Percentiles rank a stretch among this genome's conserved stretches.
These are phyloP conservation scores for Sphaerulina musiva DNA, from an alignment of 2,329 filamentous ascomycete species.

Conservation along the genomic window DNA sequence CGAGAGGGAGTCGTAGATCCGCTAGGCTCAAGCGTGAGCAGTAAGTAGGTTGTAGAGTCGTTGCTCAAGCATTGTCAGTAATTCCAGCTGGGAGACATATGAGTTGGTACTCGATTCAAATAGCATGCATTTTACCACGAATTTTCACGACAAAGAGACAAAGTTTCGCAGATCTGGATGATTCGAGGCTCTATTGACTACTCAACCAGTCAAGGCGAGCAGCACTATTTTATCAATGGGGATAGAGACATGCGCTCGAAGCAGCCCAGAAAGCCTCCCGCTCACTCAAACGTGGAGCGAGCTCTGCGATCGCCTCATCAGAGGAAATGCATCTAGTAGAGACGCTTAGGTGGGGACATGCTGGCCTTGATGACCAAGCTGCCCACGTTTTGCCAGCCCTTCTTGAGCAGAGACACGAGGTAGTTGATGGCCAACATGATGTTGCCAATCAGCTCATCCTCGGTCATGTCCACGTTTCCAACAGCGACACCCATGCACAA, in stretches of 20 bases:
- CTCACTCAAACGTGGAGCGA: background rate
- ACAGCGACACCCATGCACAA: conserved; percentile 99
- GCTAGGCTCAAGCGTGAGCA: too few species aligned
- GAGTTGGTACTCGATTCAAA: too few species aligned
- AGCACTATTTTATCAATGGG: conserved; percentile 16
- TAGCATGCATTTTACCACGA: too few species aligned
- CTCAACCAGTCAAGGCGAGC: conserved; percentile 32
- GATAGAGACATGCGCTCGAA: conserved; percentile 23
- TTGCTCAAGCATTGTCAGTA: too few species aligned
- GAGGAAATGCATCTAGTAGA: conserved; percentile 63
- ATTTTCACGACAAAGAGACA: background rate
- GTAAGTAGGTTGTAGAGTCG: too few species aligned
- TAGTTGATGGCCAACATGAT: conserved; percentile 99
- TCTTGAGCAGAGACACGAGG: conserved; percentile 98
- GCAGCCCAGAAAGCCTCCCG: conserved; percentile 20
- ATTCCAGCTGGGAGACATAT: too few species aligned
- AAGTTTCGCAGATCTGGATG: conserved; percentile 16
- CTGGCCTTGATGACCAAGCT: conserved; percentile 99
- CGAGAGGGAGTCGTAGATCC: too few species aligned
- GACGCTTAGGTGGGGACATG: conserved; percentile 97
- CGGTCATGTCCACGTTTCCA: conserved; percentile 94
- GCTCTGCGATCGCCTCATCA: conserved; percentile 1
- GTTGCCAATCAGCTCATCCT: conserved; percentile 95
- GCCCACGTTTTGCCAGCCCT: conserved; percentile 99
- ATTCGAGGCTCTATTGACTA: conserved; percentile 28